Base-by-base conservation (phyloP, 768 basidiomycete species). In the Mrakia gelida region DNA sequence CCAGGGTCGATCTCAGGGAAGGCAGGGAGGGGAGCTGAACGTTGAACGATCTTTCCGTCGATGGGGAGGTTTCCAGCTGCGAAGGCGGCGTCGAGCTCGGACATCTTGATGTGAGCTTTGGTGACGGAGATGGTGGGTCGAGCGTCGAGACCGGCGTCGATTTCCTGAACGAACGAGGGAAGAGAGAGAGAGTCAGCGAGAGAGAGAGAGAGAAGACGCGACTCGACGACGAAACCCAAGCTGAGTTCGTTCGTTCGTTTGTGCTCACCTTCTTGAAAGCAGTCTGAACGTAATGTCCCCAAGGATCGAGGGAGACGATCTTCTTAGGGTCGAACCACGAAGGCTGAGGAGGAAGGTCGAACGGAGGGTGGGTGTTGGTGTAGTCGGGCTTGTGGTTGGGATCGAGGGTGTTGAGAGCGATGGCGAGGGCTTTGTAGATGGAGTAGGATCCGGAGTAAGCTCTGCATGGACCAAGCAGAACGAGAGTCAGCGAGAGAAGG, bases 291-390 rank as follows among this genome's bases (percentile, higher is more conserved):
- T 96, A 86, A 81, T 96, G 94, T 2, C 95, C 95, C 89, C 90
- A 97, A 0, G 95, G 95, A 81, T 98, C 95, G 83, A 98, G 91
- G 6, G 91, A 90, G 59, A 96, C 95, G 81, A 98, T 95, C 88
- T 93, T 93, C 80, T 80, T 80, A 8, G 90, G 87, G 81, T 92
- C 89, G 62, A 84, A 88, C 95, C 95, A 98, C 7, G 89, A 84
- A 0, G 91, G 89, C 80, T 92, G 90, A 23, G 90, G 91, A 18
- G 90, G 91, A 79, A 97, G 90, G 54, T 87, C 84, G 45, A 97
- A 89, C 0, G 94, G 92, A 0, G 95, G 95, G 83, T 95, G 90
- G 0, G 94, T 95, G 82, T 89, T 87, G 63, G 88, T 86, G 84
- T 91, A 95, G 82, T 93, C 91, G 13, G 93, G 92, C 83, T 92